phyloP scores from a whole-genome alignment of 1,284 basidiomycete genomes.

The Ceratobasidium sp. region DNA sequence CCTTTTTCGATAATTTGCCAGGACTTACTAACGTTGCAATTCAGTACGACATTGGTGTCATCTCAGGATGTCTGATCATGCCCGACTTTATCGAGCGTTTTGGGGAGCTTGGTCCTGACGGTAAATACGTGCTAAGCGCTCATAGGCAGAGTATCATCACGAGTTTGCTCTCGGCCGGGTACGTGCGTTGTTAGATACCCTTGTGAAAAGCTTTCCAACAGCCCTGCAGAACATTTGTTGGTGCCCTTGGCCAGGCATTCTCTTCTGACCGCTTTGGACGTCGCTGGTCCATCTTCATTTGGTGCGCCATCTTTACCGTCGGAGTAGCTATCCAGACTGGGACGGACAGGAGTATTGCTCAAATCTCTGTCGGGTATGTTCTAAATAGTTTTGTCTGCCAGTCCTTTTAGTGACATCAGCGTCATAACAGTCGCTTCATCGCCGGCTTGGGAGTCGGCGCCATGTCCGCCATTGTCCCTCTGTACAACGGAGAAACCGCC shows the following conservation, averaged over 20 bases:
- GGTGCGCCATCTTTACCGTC: constrained; percentile 78
- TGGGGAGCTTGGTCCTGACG: constrained; percentile 64
- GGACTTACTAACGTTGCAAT: constrained; percentile 62
- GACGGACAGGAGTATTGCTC: constrained; percentile 67
- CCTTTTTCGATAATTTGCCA: not conserved
- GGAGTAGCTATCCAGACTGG: constrained; percentile 78
- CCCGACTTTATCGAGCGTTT: constrained; percentile 76
- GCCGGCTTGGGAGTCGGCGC: constrained; percentile 83
- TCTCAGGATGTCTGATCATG: constrained; percentile 84
- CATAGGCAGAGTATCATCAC: constrained; percentile 80
- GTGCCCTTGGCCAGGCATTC: constrained; percentile 77
- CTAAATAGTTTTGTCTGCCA: not conserved
- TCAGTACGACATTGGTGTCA: constrained; percentile 78
- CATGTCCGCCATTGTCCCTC: constrained; percentile 79
- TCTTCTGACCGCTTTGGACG: constrained; percentile 80
- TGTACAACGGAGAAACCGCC: constrained; percentile 83
- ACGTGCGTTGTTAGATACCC: constrained; percentile 48
- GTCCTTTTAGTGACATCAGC: not conserved
- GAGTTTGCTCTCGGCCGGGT: constrained; percentile 81
- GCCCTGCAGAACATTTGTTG: constrained; percentile 56
- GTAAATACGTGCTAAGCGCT: constrained; percentile 65
- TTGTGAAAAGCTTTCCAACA: not conserved
- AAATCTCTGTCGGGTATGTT: constrained; percentile 68
- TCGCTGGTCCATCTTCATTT: constrained; percentile 76
- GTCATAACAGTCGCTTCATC: constrained; percentile 63